phyloP scores from a whole-genome alignment of 2,329 filamentous ascomycete genomes.

The Pyrenochaeta sp. region DNA sequence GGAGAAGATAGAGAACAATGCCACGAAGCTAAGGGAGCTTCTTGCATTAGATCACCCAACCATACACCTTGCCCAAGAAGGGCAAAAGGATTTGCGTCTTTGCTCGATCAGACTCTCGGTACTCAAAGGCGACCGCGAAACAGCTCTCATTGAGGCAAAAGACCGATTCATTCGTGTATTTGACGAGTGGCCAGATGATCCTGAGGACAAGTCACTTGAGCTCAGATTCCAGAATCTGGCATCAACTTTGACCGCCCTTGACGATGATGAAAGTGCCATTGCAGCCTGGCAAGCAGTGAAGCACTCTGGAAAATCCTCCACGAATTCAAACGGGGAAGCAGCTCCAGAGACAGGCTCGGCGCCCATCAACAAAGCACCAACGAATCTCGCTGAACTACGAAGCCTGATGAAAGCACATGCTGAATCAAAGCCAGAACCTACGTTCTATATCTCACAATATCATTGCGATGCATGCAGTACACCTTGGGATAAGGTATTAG shows the following conservation, averaged over 20 bases:
- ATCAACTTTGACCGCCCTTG: slow-evolving; percentile 10
- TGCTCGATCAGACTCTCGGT: background rate
- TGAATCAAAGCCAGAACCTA: too few relatives aligned
- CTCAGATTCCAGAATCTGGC: slow-evolving; percentile 11
- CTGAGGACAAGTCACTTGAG: slow-evolving; percentile 1
- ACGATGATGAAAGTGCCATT: slow-evolving; percentile 11
- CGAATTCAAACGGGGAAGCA: too few relatives aligned
- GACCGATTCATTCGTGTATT: slow-evolving; percentile 4
- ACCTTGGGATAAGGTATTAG: slow-evolving; percentile 4
- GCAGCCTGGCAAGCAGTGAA: slow-evolving; percentile 14
- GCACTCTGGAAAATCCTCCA: too few relatives aligned
- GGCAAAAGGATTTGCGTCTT: background rate
- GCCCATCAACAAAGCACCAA: background rate
- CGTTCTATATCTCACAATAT: slow-evolving; percentile 1
- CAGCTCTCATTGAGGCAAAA: slow-evolving; percentile 1
- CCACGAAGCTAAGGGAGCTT: background rate
- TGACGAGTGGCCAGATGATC: slow-evolving; percentile 7
- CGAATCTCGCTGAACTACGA: background rate
- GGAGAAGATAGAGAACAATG: background rate
- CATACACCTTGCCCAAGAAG: background rate
- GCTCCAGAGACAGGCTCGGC: background rate
- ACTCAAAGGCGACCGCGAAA: background rate
- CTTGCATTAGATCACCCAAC: background rate
- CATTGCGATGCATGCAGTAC: background rate
- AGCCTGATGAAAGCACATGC: too few relatives aligned